These are phyloP conservation scores for Lithospermum erythrorhizon DNA, from an alignment of 257 asterid species.

Conservation along the genomic window DNA sequence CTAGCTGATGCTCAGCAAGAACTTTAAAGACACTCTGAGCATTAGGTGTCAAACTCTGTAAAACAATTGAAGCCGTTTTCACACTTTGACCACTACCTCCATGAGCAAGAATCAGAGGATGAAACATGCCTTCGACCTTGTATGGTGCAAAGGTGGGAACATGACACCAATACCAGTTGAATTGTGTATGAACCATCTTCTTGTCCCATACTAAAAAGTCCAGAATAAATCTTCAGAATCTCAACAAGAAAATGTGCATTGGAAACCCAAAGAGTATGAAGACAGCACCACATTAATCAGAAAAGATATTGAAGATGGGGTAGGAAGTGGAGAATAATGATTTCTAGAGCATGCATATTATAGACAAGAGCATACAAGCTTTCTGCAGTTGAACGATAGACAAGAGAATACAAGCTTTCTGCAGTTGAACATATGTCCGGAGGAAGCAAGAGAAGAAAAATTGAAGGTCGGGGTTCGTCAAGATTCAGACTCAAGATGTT, in stretches of 20 bases:
- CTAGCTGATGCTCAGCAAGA: slow-evolving; percentile 68
- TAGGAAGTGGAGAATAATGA: not conserved
- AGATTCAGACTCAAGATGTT: too few species aligned
- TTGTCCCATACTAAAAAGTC: slow-evolving; percentile 73
- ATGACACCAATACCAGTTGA: slow-evolving; percentile 95
- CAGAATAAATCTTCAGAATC: not conserved
- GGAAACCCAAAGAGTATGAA: not conserved
- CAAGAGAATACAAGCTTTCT: not conserved
- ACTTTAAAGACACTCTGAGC: slow-evolving; percentile 82
- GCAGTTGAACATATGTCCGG: not conserved
- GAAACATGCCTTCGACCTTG: slow-evolving; percentile 73
- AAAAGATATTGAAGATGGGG: not conserved
- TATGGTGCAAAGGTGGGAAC: slow-evolving; percentile 88
- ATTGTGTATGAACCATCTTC: slow-evolving; percentile 94
- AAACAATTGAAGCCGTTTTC: slow-evolving; percentile 81
- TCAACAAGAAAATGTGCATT: not conserved
- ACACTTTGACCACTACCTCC: slow-evolving; percentile 62
- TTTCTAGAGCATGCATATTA: not conserved
- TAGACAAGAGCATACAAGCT: too few species aligned
- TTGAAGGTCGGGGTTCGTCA: not conserved
- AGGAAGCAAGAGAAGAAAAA: not conserved
- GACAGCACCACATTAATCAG: too few species aligned
- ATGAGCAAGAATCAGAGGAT: slow-evolving; percentile 75
- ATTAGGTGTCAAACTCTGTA: slow-evolving; percentile 89
- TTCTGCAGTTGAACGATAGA: too few species aligned